These are phyloP conservation scores for Penicillium ochrochloron DNA, from an alignment of 495 filamentous ascomycete species.

Conservation along the genomic window DNA sequence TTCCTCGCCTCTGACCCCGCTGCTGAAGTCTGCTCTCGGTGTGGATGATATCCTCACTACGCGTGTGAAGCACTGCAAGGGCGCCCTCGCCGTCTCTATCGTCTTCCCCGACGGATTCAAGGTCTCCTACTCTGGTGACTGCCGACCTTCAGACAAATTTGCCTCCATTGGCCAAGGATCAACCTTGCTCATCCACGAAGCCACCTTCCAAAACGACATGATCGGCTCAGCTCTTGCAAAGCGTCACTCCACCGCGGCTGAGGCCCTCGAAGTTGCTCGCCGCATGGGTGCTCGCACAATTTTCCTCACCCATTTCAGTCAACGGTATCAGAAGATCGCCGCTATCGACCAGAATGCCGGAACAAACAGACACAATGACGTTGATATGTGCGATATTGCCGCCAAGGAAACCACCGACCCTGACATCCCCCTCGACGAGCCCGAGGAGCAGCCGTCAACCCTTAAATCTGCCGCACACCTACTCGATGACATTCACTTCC, in stretches of 20 bases:
- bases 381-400: slow-evolving; percentile 2
- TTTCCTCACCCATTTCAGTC: slow-evolving; percentile 90
- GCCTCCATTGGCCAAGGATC: slow-evolving; percentile 70
- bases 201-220: slow-evolving; percentile 90
- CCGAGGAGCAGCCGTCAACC: slow-evolving; percentile 24
- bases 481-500: slow-evolving; percentile 30
- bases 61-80: slow-evolving; percentile 74
- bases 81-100: slow-evolving; percentile 74
- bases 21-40: slow-evolving; percentile 48
- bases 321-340: slow-evolving; percentile 86
- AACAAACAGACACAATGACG: slow-evolving; percentile 19
- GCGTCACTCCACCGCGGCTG: slow-evolving; percentile 83
- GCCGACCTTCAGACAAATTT: slow-evolving; percentile 74
- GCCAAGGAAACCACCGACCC: slow-evolving; percentile 22
- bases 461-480: slow-evolving; percentile 17
- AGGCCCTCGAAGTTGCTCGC: slow-evolving; percentile 78
- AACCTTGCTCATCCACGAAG: slow-evolving; percentile 90
- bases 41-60: slow-evolving; percentile 55
- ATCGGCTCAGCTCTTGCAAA: slow-evolving; percentile 78
- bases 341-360: slow-evolving; percentile 27
- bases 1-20: slow-evolving; percentile 32
- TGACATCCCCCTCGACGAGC: slow-evolving; percentile 40
- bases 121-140: slow-evolving; percentile 91
- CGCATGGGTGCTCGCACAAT: slow-evolving; percentile 77
- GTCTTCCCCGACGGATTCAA: slow-evolving; percentile 82